These are phyloP conservation scores for Claviceps digitariae DNA, from an alignment of 2,329 filamentous ascomycete genomes.

Conservation along the genomic window DNA sequence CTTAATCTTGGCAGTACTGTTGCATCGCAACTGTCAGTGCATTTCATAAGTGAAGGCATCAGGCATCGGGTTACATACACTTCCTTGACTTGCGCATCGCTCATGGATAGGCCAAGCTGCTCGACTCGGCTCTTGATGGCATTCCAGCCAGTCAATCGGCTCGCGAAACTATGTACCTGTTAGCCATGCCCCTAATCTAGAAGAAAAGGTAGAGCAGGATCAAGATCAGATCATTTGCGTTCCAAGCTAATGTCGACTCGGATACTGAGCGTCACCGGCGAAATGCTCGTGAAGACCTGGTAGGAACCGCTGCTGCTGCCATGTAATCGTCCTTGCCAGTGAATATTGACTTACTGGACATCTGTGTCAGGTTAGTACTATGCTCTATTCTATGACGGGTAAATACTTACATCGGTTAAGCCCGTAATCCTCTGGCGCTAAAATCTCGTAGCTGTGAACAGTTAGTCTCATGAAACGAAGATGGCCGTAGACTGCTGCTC, in stretches of 20 bases:
- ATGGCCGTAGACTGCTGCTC: not conserved
- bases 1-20: slow-evolving; percentile 63
- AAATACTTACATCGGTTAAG: slow-evolving; percentile 4
- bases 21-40: slow-evolving; percentile 15
- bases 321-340: not conserved
- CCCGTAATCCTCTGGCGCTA: slow-evolving; percentile 57
- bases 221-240: not conserved
- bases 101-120: slow-evolving; percentile 57
- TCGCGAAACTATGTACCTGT: not conserved
- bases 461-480: not conserved
- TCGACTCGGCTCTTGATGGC: slow-evolving; percentile 82
- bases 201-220: not conserved
- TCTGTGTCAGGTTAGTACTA: slow-evolving; percentile 1
- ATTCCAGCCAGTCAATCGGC: slow-evolving; percentile 71
- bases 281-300: not conserved
- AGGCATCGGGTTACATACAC: slow-evolving; percentile 13
- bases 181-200: not conserved
- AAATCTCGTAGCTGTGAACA: slow-evolving; percentile 63
- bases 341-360: slow-evolving; percentile 1
- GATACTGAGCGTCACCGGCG: not conserved
- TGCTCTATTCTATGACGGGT: not conserved
- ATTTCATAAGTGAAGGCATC: not conserved
- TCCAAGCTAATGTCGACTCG: not conserved
- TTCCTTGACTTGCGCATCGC: slow-evolving; percentile 18
- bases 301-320: not conserved